Conservation (phyloP, 1,284 basidiomycete genomes). For the Mrakiaceae sp. region DNA sequence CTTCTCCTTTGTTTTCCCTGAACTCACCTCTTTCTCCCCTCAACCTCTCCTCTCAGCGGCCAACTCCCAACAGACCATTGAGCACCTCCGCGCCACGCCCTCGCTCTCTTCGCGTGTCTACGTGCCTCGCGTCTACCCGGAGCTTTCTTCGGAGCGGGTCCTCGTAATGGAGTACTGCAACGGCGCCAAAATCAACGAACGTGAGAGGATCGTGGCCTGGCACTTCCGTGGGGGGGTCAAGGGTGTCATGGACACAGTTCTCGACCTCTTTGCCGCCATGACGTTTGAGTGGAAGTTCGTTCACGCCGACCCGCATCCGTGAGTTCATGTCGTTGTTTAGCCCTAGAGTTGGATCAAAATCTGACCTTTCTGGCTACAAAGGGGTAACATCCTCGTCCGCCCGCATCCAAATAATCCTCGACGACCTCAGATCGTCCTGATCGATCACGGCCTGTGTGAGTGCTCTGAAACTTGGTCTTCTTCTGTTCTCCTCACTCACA, state of each 20-base stretch:
- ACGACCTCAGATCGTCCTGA: slow-evolving; percentile 62
- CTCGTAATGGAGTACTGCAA: slow-evolving; percentile 78
- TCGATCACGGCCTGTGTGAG: slow-evolving; percentile 69
- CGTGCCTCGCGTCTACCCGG: slow-evolving; percentile 63
- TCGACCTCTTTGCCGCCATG: slow-evolving; percentile 68
- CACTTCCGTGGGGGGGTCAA: slow-evolving; percentile 4
- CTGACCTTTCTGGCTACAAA: background rate
- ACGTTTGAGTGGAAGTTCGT: slow-evolving; percentile 84
- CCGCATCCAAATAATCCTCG: slow-evolving; percentile 50
- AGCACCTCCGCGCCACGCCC: slow-evolving; percentile 38
- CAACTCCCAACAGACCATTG: slow-evolving; percentile 33
- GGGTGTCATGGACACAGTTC: slow-evolving; percentile 59
- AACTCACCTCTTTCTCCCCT: background rate
- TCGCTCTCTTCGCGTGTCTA: slow-evolving; percentile 57
- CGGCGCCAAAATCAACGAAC: slow-evolving; percentile 57
- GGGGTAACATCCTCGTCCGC: slow-evolving; percentile 70
- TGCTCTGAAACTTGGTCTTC: background rate
- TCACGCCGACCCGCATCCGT: slow-evolving; percentile 49
- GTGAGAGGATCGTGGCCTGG: background rate
- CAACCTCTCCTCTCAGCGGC: slow-evolving; percentile 19
- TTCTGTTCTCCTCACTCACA: background rate
- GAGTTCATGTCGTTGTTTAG: background rate
- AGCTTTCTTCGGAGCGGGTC: slow-evolving; percentile 60
- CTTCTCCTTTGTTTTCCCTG: too few species aligned
- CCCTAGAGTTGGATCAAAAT: background rate